Percentiles rank a stretch among this genome's conserved stretches.
phyloP scores from a whole-genome alignment of 768 basidiomycete species.

The Rhizopogon roseolus region DNA sequence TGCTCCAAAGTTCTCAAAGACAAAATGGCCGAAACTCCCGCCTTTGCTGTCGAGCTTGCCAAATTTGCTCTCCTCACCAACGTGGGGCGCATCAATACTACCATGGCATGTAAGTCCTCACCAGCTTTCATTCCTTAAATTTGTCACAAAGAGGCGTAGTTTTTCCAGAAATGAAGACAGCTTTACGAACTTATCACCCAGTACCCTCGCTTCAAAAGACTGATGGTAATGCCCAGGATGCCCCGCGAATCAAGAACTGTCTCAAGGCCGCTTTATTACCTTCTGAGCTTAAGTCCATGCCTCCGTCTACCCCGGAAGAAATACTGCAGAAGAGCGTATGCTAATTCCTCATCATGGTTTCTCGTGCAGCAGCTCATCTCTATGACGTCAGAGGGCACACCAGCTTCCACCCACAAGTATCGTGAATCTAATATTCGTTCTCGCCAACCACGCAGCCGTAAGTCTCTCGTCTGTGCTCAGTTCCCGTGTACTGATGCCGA shows the following conservation, averaged over 20 bases:
- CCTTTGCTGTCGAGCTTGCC: constrained; percentile 73
- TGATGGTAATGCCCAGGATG: constrained; percentile 84
- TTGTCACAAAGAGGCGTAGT: constrained; percentile 39
- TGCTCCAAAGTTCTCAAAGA: constrained; percentile 86
- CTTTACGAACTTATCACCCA: constrained; percentile 84
- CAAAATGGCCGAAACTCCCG: constrained; percentile 80
- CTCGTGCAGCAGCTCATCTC: constrained; percentile 6
- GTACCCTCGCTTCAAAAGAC: constrained; percentile 86
- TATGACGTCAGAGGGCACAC: constrained; percentile 43
- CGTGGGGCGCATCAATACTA: constrained; percentile 89
- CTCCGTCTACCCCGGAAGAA: constrained; percentile 72
- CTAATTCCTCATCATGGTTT: constrained; percentile 20
- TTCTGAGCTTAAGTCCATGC: constrained; percentile 57
- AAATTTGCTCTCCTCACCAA: constrained; percentile 85
- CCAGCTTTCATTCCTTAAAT: constrained; percentile 6
- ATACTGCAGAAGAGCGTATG: constrained; percentile 60
- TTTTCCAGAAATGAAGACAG: constrained; percentile 92
- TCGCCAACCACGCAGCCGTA: constrained; percentile 76
- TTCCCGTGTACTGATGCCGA: constrained; percentile 8
- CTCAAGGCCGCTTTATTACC: constrained; percentile 77
- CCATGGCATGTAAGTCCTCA: constrained; percentile 69
- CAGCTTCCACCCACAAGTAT: constrained; percentile 78
- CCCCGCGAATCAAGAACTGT: constrained; percentile 88
- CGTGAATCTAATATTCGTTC: constrained; percentile 81
- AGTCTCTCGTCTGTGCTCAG: constrained; percentile 21